Evolutionary conservation across 2,329 filamentous ascomycete genomes (phyloP), one percentile per base, ranked within the genome.

Genomic region (Rutstroemia sp.): DNA sequence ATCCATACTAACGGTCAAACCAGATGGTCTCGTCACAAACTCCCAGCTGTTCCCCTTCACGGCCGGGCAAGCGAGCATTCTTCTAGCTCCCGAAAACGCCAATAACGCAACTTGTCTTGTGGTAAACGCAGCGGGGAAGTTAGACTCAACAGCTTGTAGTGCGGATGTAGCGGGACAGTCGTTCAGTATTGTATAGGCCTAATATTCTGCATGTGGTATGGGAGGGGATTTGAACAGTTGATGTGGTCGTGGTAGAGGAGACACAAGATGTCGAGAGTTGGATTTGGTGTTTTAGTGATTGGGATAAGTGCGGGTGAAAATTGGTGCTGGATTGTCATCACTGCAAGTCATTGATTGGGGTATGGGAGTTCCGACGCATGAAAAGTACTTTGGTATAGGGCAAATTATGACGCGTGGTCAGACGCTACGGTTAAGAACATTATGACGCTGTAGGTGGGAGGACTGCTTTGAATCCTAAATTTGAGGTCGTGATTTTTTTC

Each of bases 11-110:
- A 5, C 37, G 23, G 4, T 30, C 52, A 10, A 56, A 16, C 23
- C 6, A 57, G 56, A 69, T 73, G 65, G 69, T n/a, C 30, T 45
- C 5, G 57, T 58, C 7, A 65, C 78, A 42, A 69, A 69, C 16
- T 75, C 73, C 23, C 79, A 82, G 62, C 67, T 81, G 7, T 73
- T 80, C 58, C 74, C 74, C 1, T 80, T 78, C 57, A 54, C 12
- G 5, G 70, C 68, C 4, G 74, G 72, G 1, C 47, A 46, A 46
- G 55, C 47, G n/a, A 72, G 68, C 2, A 59, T 81, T 39, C 67
- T 73, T 0, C 71, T 80, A 21, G 71, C 74, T 9, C 78, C 78
- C 0, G 65, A 68, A 17, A 77, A 73, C 53, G 74, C 73, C 54
- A 69, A 70, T 21, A 73, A 73, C 50, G 65, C 66, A 49, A 74